Evolutionary conservation across 495 filamentous ascomycete genomes (phyloP).

Genomic region (Penicillium daleae): DNA sequence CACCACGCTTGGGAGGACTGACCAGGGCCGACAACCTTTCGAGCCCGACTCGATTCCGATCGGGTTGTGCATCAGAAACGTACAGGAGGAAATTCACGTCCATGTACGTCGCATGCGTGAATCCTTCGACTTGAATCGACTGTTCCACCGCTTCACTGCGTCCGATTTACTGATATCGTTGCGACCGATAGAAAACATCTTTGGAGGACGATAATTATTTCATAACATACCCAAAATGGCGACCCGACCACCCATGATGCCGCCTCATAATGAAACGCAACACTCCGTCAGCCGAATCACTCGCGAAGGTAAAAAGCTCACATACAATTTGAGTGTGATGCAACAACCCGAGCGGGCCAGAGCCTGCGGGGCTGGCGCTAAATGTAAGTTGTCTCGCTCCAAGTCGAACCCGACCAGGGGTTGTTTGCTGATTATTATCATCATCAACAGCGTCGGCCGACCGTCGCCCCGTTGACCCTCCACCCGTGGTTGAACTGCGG

Average conservation of each 20-base stretch:
- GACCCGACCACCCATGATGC: conserved; percentile 36
- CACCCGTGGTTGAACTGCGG: conserved; percentile 91
- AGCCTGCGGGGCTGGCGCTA: conserved; percentile 93
- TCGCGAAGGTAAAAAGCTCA: conserved; percentile 77
- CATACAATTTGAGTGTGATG: conserved; percentile 82
- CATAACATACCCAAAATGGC: conserved; percentile 35
- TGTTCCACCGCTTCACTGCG: not conserved
- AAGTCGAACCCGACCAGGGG: not conserved
- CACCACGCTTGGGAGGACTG: not conserved
- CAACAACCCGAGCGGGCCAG: conserved; percentile 95
- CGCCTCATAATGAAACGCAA: conserved; percentile 60
- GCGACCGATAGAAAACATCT: conserved; percentile 17
- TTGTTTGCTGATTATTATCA: not conserved
- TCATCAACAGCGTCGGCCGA: conserved; percentile 77
- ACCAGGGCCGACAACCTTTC: not conserved
- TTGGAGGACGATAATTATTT: conserved; percentile 2
- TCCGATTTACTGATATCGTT: conserved; percentile 20
- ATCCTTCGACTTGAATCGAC: conserved; percentile 5
- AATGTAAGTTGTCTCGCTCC: conserved; percentile 63
- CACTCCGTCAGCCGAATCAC: conserved; percentile 67
- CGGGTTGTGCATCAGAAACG: not conserved
- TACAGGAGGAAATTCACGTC: not conserved
- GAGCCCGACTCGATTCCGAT: not conserved
- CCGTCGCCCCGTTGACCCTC: conserved; percentile 93
- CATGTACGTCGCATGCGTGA: conserved; percentile 22